Conservation (phyloP, 2,329 filamentous ascomycete genomes). For the Ceratocystiopsis brevicomis region DNA sequence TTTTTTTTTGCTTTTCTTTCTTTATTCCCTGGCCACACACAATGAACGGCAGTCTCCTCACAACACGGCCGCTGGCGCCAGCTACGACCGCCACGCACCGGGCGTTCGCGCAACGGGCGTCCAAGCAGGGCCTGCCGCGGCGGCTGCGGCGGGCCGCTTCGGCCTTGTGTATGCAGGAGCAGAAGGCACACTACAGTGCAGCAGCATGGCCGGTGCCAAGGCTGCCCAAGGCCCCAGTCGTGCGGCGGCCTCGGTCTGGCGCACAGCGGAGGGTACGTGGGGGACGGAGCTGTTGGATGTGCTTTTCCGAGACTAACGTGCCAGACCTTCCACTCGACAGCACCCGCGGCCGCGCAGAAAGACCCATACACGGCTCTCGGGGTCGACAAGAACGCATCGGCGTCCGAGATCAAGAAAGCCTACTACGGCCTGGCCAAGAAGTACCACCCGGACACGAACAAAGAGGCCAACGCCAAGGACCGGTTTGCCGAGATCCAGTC, state of each 20-base stretch:
- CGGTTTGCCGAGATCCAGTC: slow-evolving; percentile 85
- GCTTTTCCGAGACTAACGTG: too few relatives aligned
- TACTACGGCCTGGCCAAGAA: slow-evolving; percentile 98
- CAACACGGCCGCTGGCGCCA: slow-evolving; percentile 15
- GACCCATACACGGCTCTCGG: slow-evolving; percentile 82
- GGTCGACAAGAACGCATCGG: slow-evolving; percentile 60
- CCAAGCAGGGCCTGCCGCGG: too few relatives aligned
- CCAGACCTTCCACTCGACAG: slow-evolving; percentile 43
- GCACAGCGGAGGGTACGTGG: slow-evolving; percentile 2
- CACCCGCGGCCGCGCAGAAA: slow-evolving; percentile 29
- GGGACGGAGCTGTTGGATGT: too few relatives aligned
- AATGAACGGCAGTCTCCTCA: slow-evolving; percentile 18
- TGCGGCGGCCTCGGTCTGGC: not conserved
- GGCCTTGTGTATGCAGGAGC: slow-evolving; percentile 6
- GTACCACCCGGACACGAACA: slow-evolving; percentile 95
- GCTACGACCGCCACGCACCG: slow-evolving; percentile 10
- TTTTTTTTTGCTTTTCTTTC: not conserved
- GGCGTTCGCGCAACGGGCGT: too few relatives aligned
- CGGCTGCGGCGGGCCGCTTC: too few relatives aligned
- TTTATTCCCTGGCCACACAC: slow-evolving; percentile 1
- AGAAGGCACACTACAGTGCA: slow-evolving; percentile 4
- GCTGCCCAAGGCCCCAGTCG: not conserved
- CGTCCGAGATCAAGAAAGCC: slow-evolving; percentile 88
- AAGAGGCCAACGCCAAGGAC: slow-evolving; percentile 82
- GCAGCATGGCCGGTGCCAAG: not conserved